These are phyloP conservation scores for Penicillium odoratum DNA, from an alignment of 495 filamentous ascomycete species.

Conservation along the genomic window DNA sequence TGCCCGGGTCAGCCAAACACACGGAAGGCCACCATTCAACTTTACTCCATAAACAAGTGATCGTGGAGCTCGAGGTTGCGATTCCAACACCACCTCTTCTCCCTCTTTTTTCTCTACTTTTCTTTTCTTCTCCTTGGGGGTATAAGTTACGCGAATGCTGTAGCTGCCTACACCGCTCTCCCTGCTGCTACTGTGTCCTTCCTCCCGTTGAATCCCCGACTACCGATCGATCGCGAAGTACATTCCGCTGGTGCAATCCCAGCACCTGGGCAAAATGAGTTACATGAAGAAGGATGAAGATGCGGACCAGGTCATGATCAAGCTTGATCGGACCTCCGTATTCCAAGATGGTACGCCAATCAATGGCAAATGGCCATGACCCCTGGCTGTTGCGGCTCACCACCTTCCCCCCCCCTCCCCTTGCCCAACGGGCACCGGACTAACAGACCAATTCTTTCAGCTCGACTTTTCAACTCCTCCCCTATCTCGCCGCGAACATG, in stretches of 20 bases:
- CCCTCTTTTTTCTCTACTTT: slow-evolving; percentile 5
- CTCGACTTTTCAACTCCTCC: slow-evolving; percentile 95
- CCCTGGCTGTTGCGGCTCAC: slow-evolving; percentile 20
- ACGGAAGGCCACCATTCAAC: slow-evolving; percentile 52
- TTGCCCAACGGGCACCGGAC: slow-evolving; percentile 13
- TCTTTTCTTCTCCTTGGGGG: slow-evolving; percentile 6
- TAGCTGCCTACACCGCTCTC: slow-evolving; percentile 37
- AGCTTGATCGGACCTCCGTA: slow-evolving; percentile 95
- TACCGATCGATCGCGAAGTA: slow-evolving; percentile 25
- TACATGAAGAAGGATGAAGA: slow-evolving; percentile 99
- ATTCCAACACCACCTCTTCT: slow-evolving; percentile 18
- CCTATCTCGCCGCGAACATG: slow-evolving; percentile 94
- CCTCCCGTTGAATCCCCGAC: slow-evolving; percentile 24
- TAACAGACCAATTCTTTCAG: slow-evolving; percentile 48
- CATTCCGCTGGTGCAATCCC: slow-evolving; percentile 36
- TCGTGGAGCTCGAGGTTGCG: slow-evolving; percentile 23
- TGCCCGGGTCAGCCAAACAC: slow-evolving; percentile 41
- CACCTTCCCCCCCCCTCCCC: slow-evolving; percentile 8
- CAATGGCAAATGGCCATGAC: slow-evolving; percentile 19
- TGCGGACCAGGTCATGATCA: slow-evolving; percentile 86
- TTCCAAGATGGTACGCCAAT: slow-evolving; percentile 89
- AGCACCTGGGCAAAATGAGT: slow-evolving; percentile 65
- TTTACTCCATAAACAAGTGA: slow-evolving; percentile 36
- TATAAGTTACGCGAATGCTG: slow-evolving; percentile 26
- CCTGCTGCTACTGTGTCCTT: slow-evolving; percentile 30